phyloP scores from a whole-genome alignment of 441 rosid genomes.

The Croton laevigatus region DNA sequence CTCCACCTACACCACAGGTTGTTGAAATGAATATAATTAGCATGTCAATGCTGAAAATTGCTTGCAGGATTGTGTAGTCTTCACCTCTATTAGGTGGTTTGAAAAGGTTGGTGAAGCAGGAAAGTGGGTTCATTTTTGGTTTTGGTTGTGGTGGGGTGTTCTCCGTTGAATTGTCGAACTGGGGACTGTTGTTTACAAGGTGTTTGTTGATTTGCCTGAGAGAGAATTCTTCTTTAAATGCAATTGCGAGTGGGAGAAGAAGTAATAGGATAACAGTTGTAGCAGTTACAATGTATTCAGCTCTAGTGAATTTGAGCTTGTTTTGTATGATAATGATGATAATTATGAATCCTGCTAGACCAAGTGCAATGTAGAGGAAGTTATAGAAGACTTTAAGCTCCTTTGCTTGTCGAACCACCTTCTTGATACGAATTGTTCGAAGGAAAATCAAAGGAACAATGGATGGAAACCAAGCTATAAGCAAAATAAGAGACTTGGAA shows the following conservation, averaged over 20 bases:
- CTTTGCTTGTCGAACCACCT: slow-evolving; percentile 16
- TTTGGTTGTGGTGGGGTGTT: slow-evolving; percentile 13
- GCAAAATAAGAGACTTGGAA: slow-evolving; percentile 31
- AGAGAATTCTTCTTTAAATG: slow-evolving; percentile 48
- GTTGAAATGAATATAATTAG: slow-evolving; percentile 40
- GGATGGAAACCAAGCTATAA: slow-evolving; percentile 38
- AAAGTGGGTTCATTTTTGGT: slow-evolving; percentile 14
- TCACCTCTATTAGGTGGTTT: slow-evolving; percentile 45
- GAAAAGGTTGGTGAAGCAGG: slow-evolving; percentile 32
- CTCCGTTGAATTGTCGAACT: slow-evolving; percentile 25
- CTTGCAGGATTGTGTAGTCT: slow-evolving; percentile 49
- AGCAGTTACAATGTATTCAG: slow-evolving; percentile 37
- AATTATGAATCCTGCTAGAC: slow-evolving; percentile 40
- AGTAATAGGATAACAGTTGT: slow-evolving; percentile 39
- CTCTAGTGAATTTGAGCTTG: slow-evolving; percentile 27
- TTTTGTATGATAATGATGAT: slow-evolving; percentile 34
- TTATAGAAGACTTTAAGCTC: slow-evolving; percentile 28
- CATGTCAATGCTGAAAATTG: slow-evolving; percentile 56
- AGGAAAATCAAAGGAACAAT: slow-evolving; percentile 29
- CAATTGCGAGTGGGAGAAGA: slow-evolving; percentile 45
- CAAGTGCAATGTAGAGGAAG: slow-evolving; percentile 33
- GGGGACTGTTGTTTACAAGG: slow-evolving; percentile 12
- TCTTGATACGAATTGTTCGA: slow-evolving; percentile 27
- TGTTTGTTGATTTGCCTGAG: slow-evolving; percentile 31
- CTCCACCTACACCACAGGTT: slow-evolving; percentile 47